Conservation (phyloP, 2,329 filamentous ascomycete genomes). For the Sclerotinia borealis region DNA sequence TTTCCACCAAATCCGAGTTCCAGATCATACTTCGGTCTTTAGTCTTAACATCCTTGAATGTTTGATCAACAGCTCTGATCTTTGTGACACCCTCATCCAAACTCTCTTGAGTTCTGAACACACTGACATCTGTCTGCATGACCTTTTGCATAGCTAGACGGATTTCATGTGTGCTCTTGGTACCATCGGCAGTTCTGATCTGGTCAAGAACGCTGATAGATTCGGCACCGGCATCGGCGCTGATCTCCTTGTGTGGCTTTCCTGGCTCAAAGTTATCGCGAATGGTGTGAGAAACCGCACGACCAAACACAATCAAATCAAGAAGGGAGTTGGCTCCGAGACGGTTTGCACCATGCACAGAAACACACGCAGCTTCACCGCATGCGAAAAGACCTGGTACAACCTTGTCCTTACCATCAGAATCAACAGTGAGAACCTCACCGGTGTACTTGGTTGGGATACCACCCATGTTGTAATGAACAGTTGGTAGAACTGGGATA, state of each 20-base stretch:
- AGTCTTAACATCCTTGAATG: constrained; percentile 79
- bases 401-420: constrained; percentile 35
- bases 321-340: constrained; percentile 44
- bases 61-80: constrained; percentile 77
- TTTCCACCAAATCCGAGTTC: constrained; percentile 97
- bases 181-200: constrained; percentile 31
- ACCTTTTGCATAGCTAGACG: constrained; percentile 92
- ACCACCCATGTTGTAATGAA: constrained; percentile 47
- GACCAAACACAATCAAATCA: constrained; percentile 45
- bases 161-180: constrained; percentile 75
- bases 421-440: constrained; percentile 39
- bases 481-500: constrained; percentile 45
- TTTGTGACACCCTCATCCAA: constrained; percentile 88
- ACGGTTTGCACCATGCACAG: constrained; percentile 43
- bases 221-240: constrained; percentile 60
- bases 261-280: constrained; percentile 50
- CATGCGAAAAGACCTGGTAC: constrained; percentile 43
- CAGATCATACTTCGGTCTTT: constrained; percentile 99
- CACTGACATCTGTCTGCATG: constrained; percentile 95
- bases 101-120: constrained; percentile 83
- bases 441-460: constrained; percentile 45
- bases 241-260: constrained; percentile 58
- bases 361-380: constrained; percentile 43
- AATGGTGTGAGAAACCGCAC: constrained; percentile 83
- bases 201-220: constrained; percentile 77